Evolutionary conservation across 768 basidiomycete genomes (phyloP), one percentile per base, ranked within the genome.

Genomic region (Galerina marginata): DNA sequence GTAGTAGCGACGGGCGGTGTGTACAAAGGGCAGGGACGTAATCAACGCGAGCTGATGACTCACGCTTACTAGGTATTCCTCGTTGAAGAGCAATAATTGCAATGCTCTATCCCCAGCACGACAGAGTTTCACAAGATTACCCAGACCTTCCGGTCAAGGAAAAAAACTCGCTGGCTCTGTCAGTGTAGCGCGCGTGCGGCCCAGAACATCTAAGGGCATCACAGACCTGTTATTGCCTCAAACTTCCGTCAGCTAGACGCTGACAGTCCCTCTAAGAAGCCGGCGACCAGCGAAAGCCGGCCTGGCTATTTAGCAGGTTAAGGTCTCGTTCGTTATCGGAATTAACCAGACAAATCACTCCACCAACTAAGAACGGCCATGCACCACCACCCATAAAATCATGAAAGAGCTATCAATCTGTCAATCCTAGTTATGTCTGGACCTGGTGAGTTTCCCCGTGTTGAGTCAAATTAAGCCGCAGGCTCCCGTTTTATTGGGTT

Each of bases 261-360:
- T 81, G 82, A 88, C 82, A 89, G 88, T 88, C 87, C 88, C 86
- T 90, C 87, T 90, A 90, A 90, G 88, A 91, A 90, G 88, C 83
- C 84, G 69, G 78, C 81, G 83, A 83, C 86, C 86, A 87, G 83
- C 88, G 65, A 81, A 84, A 85, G 86, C 82, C 84, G 76, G 82
- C 84, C 86, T 81, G 88, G 82, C 89, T 91, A 92, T 90, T 91
- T 89, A 91, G 90, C 89, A 90, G 87, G 88, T 88, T 87, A 89
- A 90, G 88, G 90, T 92, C 89, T 92, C 89, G 85, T 90, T 92
- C 86, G 86, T 91, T 91, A 91, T 92, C 89, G 86, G 88, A 91
- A 91, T 92, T 91, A 92, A 91, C 90, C 91, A 92, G 91, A 92
- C 91, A 92, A 92, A 91, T 92, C 91, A 91, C 90, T 92, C 89